Evolutionary conservation across 164 flowering plant genomes (phyloP).

Genomic region (Buxus sempervirens): DNA sequence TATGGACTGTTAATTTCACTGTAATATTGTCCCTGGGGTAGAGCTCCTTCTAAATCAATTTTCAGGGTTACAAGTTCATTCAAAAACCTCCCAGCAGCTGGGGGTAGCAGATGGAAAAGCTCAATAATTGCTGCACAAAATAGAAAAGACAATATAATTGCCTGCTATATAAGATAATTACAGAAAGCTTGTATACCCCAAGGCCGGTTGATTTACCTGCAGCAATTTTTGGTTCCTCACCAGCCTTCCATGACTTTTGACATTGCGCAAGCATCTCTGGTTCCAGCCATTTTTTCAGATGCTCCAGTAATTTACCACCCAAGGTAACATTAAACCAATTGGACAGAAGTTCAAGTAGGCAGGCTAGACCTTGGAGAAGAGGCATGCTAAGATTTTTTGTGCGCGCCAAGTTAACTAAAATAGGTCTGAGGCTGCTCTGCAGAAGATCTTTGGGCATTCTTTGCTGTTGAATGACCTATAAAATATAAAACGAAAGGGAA

Average conservation of each 20-base stretch:
- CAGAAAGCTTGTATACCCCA: neutral
- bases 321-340: constrained; percentile 97
- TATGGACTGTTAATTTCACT: constrained; percentile 99
- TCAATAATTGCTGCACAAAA: constrained; percentile 90
- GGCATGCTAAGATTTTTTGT: constrained; percentile 98
- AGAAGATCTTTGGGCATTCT: constrained; percentile 98
- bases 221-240: constrained; percentile 99
- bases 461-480: constrained; percentile 90
- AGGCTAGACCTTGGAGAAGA: constrained; percentile 95
- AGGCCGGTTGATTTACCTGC: constrained; percentile 54
- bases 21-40: constrained; percentile 87
- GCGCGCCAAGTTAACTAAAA: constrained; percentile 90
- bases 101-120: constrained; percentile 97
- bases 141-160: constrained; percentile 3
- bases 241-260: constrained; percentile 96
- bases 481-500: neutral
- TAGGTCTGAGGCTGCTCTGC: constrained; percentile 97
- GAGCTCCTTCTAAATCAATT: constrained; percentile 89
- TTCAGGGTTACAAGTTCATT: constrained; percentile 94
- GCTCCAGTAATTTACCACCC: constrained; percentile 93
- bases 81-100: constrained; percentile 87
- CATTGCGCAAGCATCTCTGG: constrained; percentile 96
- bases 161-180: neutral
- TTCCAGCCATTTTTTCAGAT: constrained; percentile 95
- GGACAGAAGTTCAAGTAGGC: constrained; percentile 89